These are phyloP conservation scores for Fusarium sp. DNA, from an alignment of 2,329 filamentous ascomycete genomes.

Conservation along the genomic window DNA sequence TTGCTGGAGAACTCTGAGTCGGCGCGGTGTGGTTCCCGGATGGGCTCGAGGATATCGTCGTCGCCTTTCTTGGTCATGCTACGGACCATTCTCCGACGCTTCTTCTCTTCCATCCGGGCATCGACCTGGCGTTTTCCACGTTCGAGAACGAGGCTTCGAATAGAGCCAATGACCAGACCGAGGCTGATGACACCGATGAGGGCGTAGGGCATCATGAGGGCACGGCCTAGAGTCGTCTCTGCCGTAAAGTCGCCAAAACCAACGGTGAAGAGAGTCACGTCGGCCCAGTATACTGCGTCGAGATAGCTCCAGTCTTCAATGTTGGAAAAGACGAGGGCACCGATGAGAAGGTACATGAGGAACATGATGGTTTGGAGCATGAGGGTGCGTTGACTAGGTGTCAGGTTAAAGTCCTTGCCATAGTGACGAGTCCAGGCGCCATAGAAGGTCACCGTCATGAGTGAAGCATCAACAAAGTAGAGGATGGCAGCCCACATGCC, in stretches of 20 bases:
- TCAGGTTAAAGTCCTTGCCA: conserved; percentile 81
- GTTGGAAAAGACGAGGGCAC: conserved; percentile 78
- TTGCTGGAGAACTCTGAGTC: conserved; percentile 24
- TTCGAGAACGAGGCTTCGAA: conserved; percentile 74
- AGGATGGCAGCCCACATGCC: conserved; percentile 82
- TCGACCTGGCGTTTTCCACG: conserved; percentile 66
- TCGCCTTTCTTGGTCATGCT: conserved; percentile 59
- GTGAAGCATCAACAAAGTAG: conserved; percentile 81
- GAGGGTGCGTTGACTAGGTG: conserved; percentile 83
- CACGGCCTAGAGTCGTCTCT: conserved; percentile 68
- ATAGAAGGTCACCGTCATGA: conserved; percentile 83
- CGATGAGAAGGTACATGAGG: conserved; percentile 82
- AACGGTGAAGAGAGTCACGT: conserved; percentile 76
- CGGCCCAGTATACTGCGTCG: conserved; percentile 83
- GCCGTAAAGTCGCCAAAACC: conserved; percentile 70
- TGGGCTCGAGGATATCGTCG: conserved; percentile 63
- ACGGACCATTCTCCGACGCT: conserved; percentile 61
- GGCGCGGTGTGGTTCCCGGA: conserved; percentile 43
- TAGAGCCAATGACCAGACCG: conserved; percentile 84
- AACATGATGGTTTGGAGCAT: conserved; percentile 93
- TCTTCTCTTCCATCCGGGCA: conserved; percentile 70
- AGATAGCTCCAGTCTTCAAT: conserved; percentile 82
- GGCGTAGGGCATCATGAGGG: conserved; percentile 84
- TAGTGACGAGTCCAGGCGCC: conserved; percentile 80
- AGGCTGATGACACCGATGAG: conserved; percentile 86